Percentiles rank a stretch among this genome's conserved stretches.
phyloP scores from a whole-genome alignment of 352 stramenopile species.

The Globisporangium radiosum region DNA sequence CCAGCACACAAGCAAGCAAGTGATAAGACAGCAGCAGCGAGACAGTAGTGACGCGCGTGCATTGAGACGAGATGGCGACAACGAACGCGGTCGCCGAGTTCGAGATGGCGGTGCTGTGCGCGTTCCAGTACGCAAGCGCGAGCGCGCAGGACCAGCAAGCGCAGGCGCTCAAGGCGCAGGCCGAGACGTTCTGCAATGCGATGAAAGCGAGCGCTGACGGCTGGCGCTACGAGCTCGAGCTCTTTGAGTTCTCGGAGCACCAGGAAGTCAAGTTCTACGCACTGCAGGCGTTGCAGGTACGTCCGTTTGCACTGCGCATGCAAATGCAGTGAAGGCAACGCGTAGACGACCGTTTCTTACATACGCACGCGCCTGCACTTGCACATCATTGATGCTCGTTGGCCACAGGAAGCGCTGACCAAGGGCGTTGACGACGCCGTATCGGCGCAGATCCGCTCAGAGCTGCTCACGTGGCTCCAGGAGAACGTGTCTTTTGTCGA shows the following conservation, averaged over 20 bases:
- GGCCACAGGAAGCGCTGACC: slow-evolving; percentile 35
- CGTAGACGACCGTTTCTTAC: too few relatives aligned
- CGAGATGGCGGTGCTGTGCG: slow-evolving; percentile 68
- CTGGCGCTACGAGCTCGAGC: slow-evolving; percentile 57
- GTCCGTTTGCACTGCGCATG: neutral
- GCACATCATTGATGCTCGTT: neutral
- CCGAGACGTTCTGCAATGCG: slow-evolving; percentile 55
- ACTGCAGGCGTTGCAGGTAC: slow-evolving; percentile 56
- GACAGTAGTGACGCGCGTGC: too few relatives aligned
- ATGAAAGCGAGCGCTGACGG: slow-evolving; percentile 45
- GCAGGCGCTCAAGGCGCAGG: slow-evolving; percentile 61
- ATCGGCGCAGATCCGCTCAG: slow-evolving; percentile 35
- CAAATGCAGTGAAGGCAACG: too few relatives aligned
- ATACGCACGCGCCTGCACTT: neutral
- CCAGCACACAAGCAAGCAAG: too few relatives aligned
- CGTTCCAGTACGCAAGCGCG: slow-evolving; percentile 74
- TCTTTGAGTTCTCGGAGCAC: slow-evolving; percentile 61
- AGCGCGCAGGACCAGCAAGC: slow-evolving; percentile 35
- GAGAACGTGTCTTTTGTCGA: slow-evolving; percentile 56
- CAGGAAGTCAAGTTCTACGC: slow-evolving; percentile 83
- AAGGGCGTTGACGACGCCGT: slow-evolving; percentile 36
- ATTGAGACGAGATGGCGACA: neutral
- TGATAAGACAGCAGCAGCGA: too few relatives aligned
- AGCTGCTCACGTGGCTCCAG: slow-evolving; percentile 63
- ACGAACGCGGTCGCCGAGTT: slow-evolving; percentile 39